Conservation (phyloP, 306 rosid genomes). For the Cucurbita pepo region DNA sequence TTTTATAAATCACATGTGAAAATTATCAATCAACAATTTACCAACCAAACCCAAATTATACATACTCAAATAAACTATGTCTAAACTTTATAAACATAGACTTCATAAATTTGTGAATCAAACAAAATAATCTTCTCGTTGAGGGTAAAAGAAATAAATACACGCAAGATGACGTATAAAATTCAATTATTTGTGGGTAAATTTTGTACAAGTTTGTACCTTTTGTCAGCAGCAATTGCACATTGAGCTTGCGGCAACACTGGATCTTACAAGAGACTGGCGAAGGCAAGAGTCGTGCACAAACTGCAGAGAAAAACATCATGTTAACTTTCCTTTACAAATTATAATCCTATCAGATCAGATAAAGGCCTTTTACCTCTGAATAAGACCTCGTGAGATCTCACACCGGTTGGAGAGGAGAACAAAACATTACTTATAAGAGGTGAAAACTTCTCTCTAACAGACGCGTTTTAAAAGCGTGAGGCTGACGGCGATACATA, state of each 20-base stretch:
- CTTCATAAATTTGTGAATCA: not conserved
- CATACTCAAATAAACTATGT: too few species aligned
- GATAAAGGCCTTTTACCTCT: too few species aligned
- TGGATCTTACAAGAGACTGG: not conserved
- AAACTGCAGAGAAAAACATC: slow-evolving; percentile 4
- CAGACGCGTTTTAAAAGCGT: too few species aligned
- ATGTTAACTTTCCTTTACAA: slow-evolving; percentile 1
- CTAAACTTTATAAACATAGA: not conserved
- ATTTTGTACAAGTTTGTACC: not conserved
- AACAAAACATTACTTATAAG: too few species aligned
- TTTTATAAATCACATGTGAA: too few species aligned
- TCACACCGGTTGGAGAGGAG: too few species aligned
- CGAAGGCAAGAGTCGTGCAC: not conserved
- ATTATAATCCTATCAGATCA: not conserved
- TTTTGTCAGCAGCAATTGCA: not conserved
- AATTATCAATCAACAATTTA: too few species aligned
- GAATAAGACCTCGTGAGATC: too few species aligned
- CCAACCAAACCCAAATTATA: too few species aligned
- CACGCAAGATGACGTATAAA: not conserved
- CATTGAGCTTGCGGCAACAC: not conserved
- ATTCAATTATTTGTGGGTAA: not conserved
- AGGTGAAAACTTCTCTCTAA: too few species aligned
- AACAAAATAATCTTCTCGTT: not conserved
- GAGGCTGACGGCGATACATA: too few species aligned
- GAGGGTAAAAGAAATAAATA: not conserved